Percentiles rank a stretch among this genome's conserved stretches.
Evolutionary conservation across 179 eudicot species (phyloP).

Genomic region (Pouteria campechiana): DNA sequence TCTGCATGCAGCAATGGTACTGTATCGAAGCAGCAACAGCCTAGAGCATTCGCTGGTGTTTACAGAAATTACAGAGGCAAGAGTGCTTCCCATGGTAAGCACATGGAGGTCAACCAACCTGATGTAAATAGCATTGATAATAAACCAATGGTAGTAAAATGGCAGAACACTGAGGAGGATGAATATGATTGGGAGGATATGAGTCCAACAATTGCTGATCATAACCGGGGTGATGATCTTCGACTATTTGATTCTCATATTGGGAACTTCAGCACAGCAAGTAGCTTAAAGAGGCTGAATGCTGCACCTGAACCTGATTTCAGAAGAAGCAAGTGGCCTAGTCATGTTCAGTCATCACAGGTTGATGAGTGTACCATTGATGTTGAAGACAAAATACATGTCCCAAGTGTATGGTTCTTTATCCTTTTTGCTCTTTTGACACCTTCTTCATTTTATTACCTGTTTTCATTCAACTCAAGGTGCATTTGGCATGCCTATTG

Average conservation of each 20-base stretch:
- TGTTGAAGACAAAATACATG: conserved; percentile 26
- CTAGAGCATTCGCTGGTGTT: conserved; percentile 91
- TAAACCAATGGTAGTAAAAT: conserved; percentile 28
- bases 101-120: conserved; percentile 17
- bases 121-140: conserved; percentile 28
- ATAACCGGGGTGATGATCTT: conserved; percentile 25
- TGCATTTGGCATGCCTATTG: too few species aligned
- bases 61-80: conserved; percentile 76
- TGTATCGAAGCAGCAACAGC: conserved; percentile 51
- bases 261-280: conserved; percentile 24
- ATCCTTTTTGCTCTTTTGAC: too few species aligned
- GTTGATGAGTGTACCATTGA: conserved; percentile 18
- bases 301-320: conserved; percentile 22
- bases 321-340: conserved; percentile 28
- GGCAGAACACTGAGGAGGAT: conserved; percentile 92
- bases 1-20: conserved; percentile 15
- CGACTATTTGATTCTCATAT: conserved; percentile 17
- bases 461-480: too few species aligned
- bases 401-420: conserved; percentile 36
- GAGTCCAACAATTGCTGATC: conserved; percentile 50
- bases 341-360: conserved; percentile 13
- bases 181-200: conserved; percentile 94
- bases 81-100: conserved; percentile 23
- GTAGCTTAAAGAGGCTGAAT: conserved; percentile 20
- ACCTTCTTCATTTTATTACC: too few species aligned